Evolutionary conservation across 768 basidiomycete species (phyloP).

Genomic region (Phallus indusiatus): DNA sequence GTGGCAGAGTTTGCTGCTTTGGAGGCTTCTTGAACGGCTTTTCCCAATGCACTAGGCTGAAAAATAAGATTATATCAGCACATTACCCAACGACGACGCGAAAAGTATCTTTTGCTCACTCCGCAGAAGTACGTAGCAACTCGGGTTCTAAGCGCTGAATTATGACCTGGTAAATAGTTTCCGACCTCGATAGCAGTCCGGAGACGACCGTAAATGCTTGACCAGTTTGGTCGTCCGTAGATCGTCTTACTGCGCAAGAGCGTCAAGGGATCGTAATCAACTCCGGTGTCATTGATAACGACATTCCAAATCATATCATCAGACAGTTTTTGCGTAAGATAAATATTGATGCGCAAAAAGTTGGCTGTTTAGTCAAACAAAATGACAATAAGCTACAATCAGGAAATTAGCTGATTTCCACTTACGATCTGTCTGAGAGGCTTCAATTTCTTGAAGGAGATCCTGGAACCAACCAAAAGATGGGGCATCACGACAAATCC

Average conservation of each 20-base stretch:
- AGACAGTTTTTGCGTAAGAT: conserved; percentile 76
- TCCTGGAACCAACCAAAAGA: conserved; percentile 98
- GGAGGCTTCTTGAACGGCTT: conserved; percentile 66
- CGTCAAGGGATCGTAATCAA: conserved; percentile 83
- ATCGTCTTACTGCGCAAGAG: conserved; percentile 81
- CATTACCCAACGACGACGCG: neutral
- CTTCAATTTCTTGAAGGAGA: conserved; percentile 79
- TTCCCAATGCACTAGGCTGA: conserved; percentile 56
- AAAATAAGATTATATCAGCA: neutral
- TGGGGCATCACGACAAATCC: conserved; percentile 90
- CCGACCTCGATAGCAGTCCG: conserved; percentile 72
- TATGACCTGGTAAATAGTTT: conserved; percentile 70
- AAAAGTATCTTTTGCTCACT: conserved; percentile 15
- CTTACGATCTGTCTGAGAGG: conserved; percentile 82
- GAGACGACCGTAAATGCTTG: conserved; percentile 66
- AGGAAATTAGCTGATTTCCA: neutral
- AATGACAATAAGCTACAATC: conserved; percentile 10
- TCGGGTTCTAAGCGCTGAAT: conserved; percentile 70
- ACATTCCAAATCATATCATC: conserved; percentile 92
- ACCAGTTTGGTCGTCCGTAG: conserved; percentile 91
- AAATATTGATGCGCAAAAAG: conserved; percentile 87
- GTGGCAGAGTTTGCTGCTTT: conserved; percentile 40
- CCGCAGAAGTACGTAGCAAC: conserved; percentile 93
- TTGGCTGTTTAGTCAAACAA: conserved; percentile 45
- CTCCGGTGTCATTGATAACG: conserved; percentile 76